Base-by-base conservation (phyloP, 169 alveolate species). In the Plasmodium malariae region DNA sequence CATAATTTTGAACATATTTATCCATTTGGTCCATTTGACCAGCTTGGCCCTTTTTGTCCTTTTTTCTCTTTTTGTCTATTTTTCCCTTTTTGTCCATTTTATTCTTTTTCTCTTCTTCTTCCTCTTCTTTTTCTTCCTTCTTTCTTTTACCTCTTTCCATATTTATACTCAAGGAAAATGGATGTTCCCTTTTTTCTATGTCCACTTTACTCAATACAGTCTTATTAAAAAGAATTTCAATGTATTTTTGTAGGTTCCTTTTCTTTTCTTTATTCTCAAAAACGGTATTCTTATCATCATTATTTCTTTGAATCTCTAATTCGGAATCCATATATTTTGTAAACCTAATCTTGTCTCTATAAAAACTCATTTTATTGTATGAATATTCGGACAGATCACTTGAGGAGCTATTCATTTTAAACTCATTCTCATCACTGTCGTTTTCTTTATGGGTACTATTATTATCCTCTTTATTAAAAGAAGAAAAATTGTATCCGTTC, bases 341-440 rank as follows among this genome's bases (percentile, higher is more conserved):
- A 17, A 78, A 40, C 32, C 17, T 62, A 36, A 78, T 78, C 63
- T 62, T 78, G 1, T 78, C 65, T 78, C 76, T 78, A 54, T 78
- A 78, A 40, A 78, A 78, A 37, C 48, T 78, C 62, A 78, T 78
- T 63, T 78, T 62, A 1, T 78, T 69, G 21, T 63, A 78, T 54
- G 67, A 34, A 36, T 26, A 48, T 12, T 78, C 80, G 2, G 78
- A 62, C 48, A 78, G 24, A 37, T 78, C 76, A 37, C 89, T 78
- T 14, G 65, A 32, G 5, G 89, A 78, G 37, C 48, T 62, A n/a
- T 65, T 28, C 26, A 62, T 14, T 14, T 65, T 57, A 19, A 30
- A 57, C 28, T 76, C 76, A 5, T 36, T 67, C 12, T 59, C 88
- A n/a, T n/a, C n/a, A 51, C 74, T 26, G 1, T n/a, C 74, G 40